Conservation (phyloP, 2,329 filamentous ascomycete species). For the Alternaria ethzedia region DNA sequence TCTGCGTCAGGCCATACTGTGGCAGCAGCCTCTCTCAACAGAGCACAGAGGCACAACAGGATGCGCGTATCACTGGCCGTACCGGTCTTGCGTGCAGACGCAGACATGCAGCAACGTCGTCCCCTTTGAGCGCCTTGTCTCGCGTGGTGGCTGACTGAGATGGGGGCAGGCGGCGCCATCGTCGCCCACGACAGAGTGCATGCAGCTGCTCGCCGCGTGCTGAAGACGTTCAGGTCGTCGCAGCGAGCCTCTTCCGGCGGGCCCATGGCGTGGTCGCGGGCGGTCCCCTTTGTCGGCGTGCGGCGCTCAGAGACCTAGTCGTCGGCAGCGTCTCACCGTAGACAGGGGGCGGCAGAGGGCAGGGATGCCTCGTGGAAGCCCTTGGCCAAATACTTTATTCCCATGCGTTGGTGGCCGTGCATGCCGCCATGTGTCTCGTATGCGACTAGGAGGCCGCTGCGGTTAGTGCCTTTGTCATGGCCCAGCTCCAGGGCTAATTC, state of each 20-base stretch:
- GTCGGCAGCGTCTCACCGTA: slow-evolving; percentile 19
- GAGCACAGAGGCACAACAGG: slow-evolving; percentile 11
- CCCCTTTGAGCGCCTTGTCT: slow-evolving; percentile 22
- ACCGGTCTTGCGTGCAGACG: slow-evolving; percentile 21
- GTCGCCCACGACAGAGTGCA: not conserved
- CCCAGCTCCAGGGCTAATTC: slow-evolving; percentile 29
- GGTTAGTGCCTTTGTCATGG: slow-evolving; percentile 37
- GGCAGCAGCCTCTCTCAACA: slow-evolving; percentile 3
- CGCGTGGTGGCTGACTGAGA: slow-evolving; percentile 18
- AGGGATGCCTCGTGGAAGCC: slow-evolving; percentile 46
- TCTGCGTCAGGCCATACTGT: slow-evolving; percentile 13
- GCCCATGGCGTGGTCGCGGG: not conserved
- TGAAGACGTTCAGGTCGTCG: not conserved
- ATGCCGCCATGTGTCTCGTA: slow-evolving; percentile 40
- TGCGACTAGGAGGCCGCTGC: slow-evolving; percentile 27
- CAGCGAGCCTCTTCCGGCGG: not conserved
- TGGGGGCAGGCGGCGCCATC: not conserved
- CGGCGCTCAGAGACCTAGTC: slow-evolving; percentile 9
- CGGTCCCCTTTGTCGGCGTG: slow-evolving; percentile 12
- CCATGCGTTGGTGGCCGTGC: slow-evolving; percentile 32
- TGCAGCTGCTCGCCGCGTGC: not conserved
- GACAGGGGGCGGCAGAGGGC: slow-evolving; percentile 21
- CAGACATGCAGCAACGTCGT: slow-evolving; percentile 20
- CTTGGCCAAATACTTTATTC: slow-evolving; percentile 38
- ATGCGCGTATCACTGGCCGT: slow-evolving; percentile 15